A percentile compares a stretch with the other conserved stretches of the same genome.
Evolutionary conservation across 768 basidiomycete genomes (phyloP).

Genomic region (Pulveroboletus ravenelii): DNA sequence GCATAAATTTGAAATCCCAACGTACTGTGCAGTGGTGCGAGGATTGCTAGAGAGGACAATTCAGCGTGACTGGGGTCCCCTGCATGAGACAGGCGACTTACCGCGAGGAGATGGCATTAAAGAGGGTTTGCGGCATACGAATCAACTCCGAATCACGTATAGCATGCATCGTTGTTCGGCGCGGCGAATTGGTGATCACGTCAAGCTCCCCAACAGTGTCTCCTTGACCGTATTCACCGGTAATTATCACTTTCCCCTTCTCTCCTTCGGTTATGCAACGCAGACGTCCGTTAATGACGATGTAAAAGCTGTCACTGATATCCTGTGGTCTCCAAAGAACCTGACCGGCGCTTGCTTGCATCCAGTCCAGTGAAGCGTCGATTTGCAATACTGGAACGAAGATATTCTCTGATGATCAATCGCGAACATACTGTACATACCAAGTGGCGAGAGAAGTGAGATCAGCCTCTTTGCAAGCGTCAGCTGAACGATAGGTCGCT

Average conservation of each 20-base stretch:
- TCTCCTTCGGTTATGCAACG: conserved; percentile 83
- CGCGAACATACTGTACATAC: conserved; percentile 38
- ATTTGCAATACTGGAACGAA: conserved; percentile 78
- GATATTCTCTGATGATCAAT: background rate
- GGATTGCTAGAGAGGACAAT: conserved; percentile 53
- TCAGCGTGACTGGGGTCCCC: background rate
- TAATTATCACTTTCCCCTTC: conserved; percentile 70
- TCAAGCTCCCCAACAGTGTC: conserved; percentile 97
- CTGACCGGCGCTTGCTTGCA: conserved; percentile 94
- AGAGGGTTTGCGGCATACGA: conserved; percentile 93
- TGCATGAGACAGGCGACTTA: conserved; percentile 25
- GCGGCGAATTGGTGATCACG: conserved; percentile 86
- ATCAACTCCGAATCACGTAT: conserved; percentile 98
- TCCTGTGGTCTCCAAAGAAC: conserved; percentile 92
- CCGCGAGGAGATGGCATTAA: conserved; percentile 94
- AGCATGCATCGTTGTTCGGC: conserved; percentile 90
- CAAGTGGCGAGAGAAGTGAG: conserved; percentile 87
- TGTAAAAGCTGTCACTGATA: conserved; percentile 91
- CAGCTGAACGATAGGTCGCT: conserved; percentile 90
- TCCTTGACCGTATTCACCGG: conserved; percentile 94
- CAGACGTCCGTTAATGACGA: conserved; percentile 94
- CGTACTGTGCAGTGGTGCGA: conserved; percentile 78
- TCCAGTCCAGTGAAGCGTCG: conserved; percentile 96
- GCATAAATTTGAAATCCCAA: background rate
- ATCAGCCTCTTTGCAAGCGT: conserved; percentile 96